Evolutionary conservation across 169 alveolate genomes (phyloP).

Genomic region (Besnoitia besnoiti): DNA sequence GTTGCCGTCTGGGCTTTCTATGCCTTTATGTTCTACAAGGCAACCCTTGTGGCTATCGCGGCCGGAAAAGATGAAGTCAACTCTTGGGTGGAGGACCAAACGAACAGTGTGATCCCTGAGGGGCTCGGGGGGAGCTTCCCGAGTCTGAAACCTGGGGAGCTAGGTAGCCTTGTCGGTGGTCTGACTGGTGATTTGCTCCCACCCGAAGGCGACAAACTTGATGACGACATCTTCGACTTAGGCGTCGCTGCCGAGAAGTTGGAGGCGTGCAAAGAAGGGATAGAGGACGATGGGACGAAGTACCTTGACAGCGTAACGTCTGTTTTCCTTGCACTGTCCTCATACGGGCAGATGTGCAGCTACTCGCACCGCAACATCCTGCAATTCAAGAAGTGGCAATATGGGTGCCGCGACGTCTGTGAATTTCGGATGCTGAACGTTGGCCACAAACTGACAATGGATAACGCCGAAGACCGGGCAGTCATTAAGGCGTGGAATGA

Average conservation of each 20-base stretch:
- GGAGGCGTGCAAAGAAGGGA: not conserved
- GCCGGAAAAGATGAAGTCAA: not conserved
- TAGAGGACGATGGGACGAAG: not conserved
- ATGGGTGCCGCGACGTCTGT: not conserved
- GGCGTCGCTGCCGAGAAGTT: not conserved
- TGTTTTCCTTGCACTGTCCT: not conserved
- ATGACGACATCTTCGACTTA: too few species aligned
- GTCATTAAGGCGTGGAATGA: not conserved
- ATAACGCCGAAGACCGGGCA: not conserved
- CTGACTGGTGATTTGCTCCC: too few species aligned
- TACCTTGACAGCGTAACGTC: not conserved
- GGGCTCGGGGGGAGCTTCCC: not conserved
- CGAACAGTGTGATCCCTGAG: not conserved
- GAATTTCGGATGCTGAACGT: not conserved
- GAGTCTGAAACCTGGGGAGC: not conserved
- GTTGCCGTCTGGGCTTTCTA: not conserved
- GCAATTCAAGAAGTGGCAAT: not conserved
- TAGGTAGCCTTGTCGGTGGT: too few species aligned
- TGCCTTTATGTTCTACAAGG: not conserved
- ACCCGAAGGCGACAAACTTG: too few species aligned
- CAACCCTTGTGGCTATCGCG: not conserved
- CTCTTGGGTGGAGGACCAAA: slow-evolving; percentile 16
- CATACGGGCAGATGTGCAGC: slow-evolving; percentile 26
- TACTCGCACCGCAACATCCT: not conserved
- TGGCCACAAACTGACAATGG: not conserved